Conservation (phyloP, 495 filamentous ascomycete genomes). For the Trichocladium uniseriatum region DNA sequence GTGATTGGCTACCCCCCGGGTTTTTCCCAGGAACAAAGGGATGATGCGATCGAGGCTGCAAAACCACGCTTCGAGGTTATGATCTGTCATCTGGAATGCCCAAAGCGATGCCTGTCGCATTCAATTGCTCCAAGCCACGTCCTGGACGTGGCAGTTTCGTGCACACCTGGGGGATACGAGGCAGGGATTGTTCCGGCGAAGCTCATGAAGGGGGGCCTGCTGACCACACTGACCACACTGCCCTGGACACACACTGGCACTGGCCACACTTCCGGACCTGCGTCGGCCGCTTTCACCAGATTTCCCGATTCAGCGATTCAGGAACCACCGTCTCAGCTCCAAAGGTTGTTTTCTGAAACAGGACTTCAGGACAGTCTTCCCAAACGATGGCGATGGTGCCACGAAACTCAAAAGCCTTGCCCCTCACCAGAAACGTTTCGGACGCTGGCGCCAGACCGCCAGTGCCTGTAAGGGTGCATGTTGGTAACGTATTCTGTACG, state of each 20-base stretch:
- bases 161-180: conserved; percentile 6
- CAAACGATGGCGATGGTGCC: background rate
- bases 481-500: too few relatives aligned
- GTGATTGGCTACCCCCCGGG: conserved; percentile 6
- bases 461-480: too few relatives aligned
- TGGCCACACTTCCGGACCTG: too few relatives aligned
- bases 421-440: too few relatives aligned
- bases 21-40: conserved; percentile 3
- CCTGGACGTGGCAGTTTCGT: background rate
- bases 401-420: conserved; percentile 8
- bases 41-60: conserved; percentile 1
- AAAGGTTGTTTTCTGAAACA: conserved; percentile 14
- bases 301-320: conserved; percentile 4
- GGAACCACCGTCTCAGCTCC: conserved; percentile 5
- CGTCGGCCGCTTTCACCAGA: conserved; percentile 5
- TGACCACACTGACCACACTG: conserved; percentile 15
- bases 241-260: too few relatives aligned
- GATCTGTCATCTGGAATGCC: conserved; percentile 1
- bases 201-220: conserved; percentile 11
- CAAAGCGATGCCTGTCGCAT: background rate
- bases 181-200: conserved; percentile 8
- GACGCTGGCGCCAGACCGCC: too few relatives aligned
- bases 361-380: background rate
- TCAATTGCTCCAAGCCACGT: conserved; percentile 2
- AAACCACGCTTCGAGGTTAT: background rate